Evolutionary conservation across 23 red algal species (phyloP), one percentile per base, ranked within the genome.

Genomic region (Gracilaria domingensis): DNA sequence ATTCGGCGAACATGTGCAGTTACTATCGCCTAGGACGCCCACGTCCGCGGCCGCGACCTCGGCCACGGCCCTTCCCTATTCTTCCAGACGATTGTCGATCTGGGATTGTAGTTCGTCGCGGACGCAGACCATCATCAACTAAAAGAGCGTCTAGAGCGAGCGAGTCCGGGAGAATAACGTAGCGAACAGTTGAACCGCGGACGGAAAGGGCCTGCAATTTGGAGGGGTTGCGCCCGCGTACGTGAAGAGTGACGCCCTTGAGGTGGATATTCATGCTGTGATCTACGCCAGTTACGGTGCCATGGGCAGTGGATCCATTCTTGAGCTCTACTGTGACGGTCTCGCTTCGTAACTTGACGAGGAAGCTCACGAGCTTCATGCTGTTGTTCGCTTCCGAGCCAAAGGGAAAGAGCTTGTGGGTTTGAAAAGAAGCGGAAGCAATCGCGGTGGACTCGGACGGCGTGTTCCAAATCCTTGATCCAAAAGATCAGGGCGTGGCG

Each of bases 261-360:
- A 98, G 75, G 49, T 94, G 92, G 9, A 95, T 89, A 57, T 98
- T 98, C 96, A 98, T 98, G 89, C 79, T 84, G 37, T 94, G 86
- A 67, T 98, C 96, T 24, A 98, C 96, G 54, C 78, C 91, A 21
- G 84, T 75, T n/a, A 98, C 91, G 33, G 92, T 98, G 62, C 96
- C 96, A 36, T 94, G 91, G 6, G 89, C 93, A 54, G 81, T 73
- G 36, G 96, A 92, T 21, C 96, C 96, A 78, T 98, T 98, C 79
- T 98, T 98, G 23, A 98, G 79, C 42, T 98, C 96, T 11, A 98
- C 83, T 13, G 96, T 93, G 50, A 98, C 96, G 33, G 96, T 94
- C 47, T 98, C 96, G 89, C 91, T 94, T 21, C 89, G 67, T 67
- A 98, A 50, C 77, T 98, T 98, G 54, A 95, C 93, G 30, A 98